These are phyloP conservation scores for Claviceps purpurea DNA, from an alignment of 2,329 filamentous ascomycete genomes.

Conservation along the genomic window DNA sequence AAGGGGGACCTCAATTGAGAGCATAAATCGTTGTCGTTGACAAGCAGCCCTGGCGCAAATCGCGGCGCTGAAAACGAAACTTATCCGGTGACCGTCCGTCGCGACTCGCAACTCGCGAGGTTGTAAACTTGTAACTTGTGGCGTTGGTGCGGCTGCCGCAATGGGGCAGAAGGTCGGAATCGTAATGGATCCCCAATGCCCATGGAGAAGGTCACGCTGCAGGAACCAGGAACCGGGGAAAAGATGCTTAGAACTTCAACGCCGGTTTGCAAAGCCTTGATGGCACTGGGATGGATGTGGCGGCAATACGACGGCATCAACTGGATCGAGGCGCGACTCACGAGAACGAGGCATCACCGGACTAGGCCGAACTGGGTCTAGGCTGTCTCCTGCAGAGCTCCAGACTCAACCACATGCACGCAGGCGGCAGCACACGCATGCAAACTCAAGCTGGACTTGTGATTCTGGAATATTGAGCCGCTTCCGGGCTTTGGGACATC, in stretches of 20 bases:
- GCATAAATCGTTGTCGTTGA: not conserved
- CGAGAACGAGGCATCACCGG: not conserved
- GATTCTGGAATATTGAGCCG: not conserved
- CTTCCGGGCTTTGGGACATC: not conserved
- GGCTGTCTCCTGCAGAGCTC: not conserved
- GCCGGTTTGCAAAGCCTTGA: not conserved
- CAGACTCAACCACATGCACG: not conserved
- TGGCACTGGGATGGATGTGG: not conserved
- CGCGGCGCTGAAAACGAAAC: not conserved
- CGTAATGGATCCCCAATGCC: not conserved
- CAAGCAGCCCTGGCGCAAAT: not conserved
- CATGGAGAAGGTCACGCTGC: slow-evolving; percentile 2
- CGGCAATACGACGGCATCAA: not conserved
- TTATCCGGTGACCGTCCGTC: not conserved
- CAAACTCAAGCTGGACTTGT: not conserved
- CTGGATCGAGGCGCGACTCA: not conserved
- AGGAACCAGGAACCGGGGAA: not conserved
- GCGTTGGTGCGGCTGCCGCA: not conserved
- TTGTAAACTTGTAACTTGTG: not conserved
- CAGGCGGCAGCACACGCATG: not conserved
- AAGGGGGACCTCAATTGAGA: not conserved
- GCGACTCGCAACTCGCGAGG: not conserved
- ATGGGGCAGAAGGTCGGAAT: not conserved
- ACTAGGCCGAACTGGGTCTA: not conserved
- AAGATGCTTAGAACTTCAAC: not conserved